Percentiles rank a stretch among this genome's conserved stretches.
Evolutionary conservation across 805 yeast genomes (phyloP).

Genomic region (Pichia nakasei): DNA sequence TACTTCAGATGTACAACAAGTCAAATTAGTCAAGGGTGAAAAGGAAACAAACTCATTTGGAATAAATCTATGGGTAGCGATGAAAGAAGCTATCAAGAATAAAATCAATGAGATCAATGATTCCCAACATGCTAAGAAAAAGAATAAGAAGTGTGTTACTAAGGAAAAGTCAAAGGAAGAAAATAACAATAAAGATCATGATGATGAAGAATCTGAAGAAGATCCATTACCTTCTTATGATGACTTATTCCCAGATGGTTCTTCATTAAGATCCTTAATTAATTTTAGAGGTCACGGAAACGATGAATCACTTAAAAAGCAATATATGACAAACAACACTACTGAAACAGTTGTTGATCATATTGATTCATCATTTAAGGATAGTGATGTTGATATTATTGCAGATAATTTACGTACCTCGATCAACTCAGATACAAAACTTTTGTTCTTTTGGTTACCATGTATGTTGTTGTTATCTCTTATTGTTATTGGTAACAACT

Average conservation of each 20-base stretch:
- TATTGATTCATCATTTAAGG: not conserved
- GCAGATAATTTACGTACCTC: slow-evolving; percentile 32
- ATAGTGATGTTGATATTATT: slow-evolving; percentile 9
- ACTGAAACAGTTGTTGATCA: not conserved
- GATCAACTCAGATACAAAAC: slow-evolving; percentile 67
- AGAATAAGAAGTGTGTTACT: not conserved
- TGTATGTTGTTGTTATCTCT: slow-evolving; percentile 49
- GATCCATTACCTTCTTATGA: slow-evolving; percentile 64
- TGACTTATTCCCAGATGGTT: slow-evolving; percentile 58
- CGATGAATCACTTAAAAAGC: not conserved
- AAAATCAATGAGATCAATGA: slow-evolving; percentile 10
- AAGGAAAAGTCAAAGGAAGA: not conserved
- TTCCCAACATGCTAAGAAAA: not conserved
- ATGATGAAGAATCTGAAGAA: slow-evolving; percentile 27
- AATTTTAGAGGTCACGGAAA: slow-evolving; percentile 20
- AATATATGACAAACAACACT: not conserved
- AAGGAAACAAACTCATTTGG: slow-evolving; percentile 17
- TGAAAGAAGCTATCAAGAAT: slow-evolving; percentile 21
- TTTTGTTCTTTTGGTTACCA: slow-evolving; percentile 89
- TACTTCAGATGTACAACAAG: slow-evolving; percentile 1
- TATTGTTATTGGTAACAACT: slow-evolving; percentile 23
- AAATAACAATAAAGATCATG: slow-evolving; percentile 23
- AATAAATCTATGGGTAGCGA: slow-evolving; percentile 22
- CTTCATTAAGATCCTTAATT: slow-evolving; percentile 21
- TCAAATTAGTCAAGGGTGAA: not conserved